Evolutionary conservation across 2,329 filamentous ascomycete genomes (phyloP).

Genomic region (Alternaria ventricosa): DNA sequence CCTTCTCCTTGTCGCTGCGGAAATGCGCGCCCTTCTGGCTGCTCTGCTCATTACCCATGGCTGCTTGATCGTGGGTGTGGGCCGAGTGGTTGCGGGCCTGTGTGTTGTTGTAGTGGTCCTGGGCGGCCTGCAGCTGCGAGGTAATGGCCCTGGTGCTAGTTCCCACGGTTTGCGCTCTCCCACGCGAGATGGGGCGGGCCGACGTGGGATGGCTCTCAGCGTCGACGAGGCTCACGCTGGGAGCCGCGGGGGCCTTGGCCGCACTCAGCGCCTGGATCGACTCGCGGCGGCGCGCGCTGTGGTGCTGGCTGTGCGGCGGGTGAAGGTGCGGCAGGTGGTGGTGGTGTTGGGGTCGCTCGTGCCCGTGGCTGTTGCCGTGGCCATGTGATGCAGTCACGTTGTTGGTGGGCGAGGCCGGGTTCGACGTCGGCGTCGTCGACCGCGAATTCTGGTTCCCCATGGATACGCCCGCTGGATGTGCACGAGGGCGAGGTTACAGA

Average conservation of each 20-base stretch:
- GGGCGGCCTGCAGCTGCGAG: slow-evolving; percentile 39
- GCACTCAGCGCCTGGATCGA: slow-evolving; percentile 49
- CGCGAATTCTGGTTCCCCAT: slow-evolving; percentile 48
- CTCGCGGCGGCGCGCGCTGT: slow-evolving; percentile 47
- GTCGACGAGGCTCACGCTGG: slow-evolving; percentile 47
- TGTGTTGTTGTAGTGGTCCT: slow-evolving; percentile 32
- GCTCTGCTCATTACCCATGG: slow-evolving; percentile 52
- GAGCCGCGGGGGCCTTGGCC: slow-evolving; percentile 47
- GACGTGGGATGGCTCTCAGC: slow-evolving; percentile 41
- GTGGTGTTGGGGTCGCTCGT: slow-evolving; percentile 13
- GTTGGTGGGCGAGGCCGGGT: slow-evolving; percentile 34
- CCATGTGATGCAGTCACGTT: slow-evolving; percentile 31
- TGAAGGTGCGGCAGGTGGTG: slow-evolving; percentile 19
- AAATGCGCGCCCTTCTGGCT: slow-evolving; percentile 29
- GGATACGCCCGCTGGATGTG: neutral
- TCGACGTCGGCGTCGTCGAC: slow-evolving; percentile 27
- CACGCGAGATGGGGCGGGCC: slow-evolving; percentile 34
- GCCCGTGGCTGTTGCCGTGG: neutral
- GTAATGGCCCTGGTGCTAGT: slow-evolving; percentile 30
- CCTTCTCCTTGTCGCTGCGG: slow-evolving; percentile 8
- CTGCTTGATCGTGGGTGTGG: neutral
- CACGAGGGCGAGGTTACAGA: slow-evolving; percentile 2
- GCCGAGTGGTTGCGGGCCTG: neutral
- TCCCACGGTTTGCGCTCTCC: slow-evolving; percentile 35
- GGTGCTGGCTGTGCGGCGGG: slow-evolving; percentile 22